These are phyloP conservation scores for Penicillium lividum DNA, from an alignment of 495 filamentous ascomycete genomes.

Conservation along the genomic window DNA sequence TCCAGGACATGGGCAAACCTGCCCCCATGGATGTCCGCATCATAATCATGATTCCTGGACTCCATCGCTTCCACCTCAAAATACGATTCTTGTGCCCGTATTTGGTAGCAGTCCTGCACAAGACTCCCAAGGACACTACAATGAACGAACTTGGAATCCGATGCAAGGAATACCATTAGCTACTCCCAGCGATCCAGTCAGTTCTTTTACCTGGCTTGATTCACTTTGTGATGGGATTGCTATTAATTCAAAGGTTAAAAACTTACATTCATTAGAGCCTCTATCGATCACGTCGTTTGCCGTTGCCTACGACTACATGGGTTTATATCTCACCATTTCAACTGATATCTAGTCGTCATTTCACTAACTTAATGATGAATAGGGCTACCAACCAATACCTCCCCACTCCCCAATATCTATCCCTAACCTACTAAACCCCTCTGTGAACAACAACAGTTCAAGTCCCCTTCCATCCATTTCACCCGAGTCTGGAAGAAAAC, in stretches of 20 bases:
- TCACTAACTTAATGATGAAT: neutral
- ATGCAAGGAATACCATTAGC: neutral
- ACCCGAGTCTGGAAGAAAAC: neutral
- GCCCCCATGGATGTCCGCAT: neutral
- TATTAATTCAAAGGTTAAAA: neutral
- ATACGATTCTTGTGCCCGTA: neutral
- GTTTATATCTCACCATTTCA: neutral
- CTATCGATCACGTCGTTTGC: neutral
- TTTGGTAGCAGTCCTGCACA: neutral
- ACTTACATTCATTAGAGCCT: neutral
- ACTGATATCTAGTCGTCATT: neutral
- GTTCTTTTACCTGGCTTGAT: neutral
- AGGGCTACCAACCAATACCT: neutral
- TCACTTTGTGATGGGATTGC: too few relatives aligned
- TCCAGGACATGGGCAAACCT: neutral
- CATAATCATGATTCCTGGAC: neutral
- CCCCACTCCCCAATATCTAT: neutral
- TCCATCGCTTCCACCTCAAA: neutral
- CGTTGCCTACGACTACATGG: neutral
- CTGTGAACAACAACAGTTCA: neutral
- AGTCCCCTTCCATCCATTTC: neutral
- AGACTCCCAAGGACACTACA: neutral
- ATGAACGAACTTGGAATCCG: neutral
- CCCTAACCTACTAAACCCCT: neutral
- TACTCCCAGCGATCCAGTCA: neutral